A percentile compares a stretch with the other conserved stretches of the same genome.
phyloP scores from a whole-genome alignment of 148 eudicot species.

The Talinum fruticosum region DNA sequence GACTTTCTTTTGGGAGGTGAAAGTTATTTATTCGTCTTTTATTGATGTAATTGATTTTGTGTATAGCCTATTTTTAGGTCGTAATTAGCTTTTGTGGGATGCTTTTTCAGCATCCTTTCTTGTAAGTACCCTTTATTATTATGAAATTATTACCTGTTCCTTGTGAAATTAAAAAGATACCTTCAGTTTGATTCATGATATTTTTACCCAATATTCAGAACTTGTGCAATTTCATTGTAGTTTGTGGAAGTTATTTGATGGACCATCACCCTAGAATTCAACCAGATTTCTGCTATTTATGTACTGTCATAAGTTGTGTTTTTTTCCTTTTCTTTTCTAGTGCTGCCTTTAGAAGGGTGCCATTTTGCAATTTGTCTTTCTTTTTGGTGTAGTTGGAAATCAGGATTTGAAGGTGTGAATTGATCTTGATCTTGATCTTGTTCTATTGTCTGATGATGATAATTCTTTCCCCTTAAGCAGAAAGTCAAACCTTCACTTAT shows the following conservation, averaged over 20 bases:
- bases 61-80: too few species aligned
- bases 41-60: too few species aligned
- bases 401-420: too few species aligned
- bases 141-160: too few species aligned
- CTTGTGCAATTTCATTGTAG: neutral
- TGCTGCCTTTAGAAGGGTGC: neutral
- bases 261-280: neutral
- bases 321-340: too few species aligned
- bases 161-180: too few species aligned
- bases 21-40: too few species aligned
- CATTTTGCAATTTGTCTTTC: neutral
- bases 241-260: neutral
- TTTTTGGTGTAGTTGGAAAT: neutral
- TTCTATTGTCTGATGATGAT: conserved; percentile 16
- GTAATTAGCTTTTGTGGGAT: too few species aligned
- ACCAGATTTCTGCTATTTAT: neutral
- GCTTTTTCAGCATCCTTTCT: too few species aligned
- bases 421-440: neutral
- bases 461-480: conserved; percentile 31
- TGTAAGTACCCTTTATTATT: too few species aligned
- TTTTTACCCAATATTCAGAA: neutral
- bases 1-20: too few species aligned
- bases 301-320: neutral
- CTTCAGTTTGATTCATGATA: too few species aligned
- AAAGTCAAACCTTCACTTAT: conserved; percentile 50